Evolutionary conservation across 176 grass and related monocot genomes (phyloP), one percentile per base, ranked within the genome.

Genomic region (Saccharum officinarum): DNA sequence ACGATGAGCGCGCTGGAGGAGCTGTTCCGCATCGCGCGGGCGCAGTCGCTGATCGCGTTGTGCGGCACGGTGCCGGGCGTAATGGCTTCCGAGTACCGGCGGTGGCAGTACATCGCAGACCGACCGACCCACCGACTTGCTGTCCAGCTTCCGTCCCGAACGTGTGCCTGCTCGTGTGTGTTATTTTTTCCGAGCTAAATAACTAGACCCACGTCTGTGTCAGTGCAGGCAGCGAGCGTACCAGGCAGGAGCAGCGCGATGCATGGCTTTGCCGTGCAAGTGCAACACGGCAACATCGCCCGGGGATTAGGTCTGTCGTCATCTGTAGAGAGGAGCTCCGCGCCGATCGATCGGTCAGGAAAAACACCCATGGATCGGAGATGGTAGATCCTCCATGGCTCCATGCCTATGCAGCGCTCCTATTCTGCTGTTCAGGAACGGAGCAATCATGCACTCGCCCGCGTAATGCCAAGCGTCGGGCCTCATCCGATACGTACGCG

Each of bases 11-110:
- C 93, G 23, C 83, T 95, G 9, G 79, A 90, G 69, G 93, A 95
- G 82, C 79, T 92, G 40, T 92, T 55, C 87, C 73, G 54, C 12
- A 84, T 95, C 67, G 55, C 93, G 0, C 86, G 77, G 1, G 94
- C 89, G 0, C 86, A 91, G 84, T 67, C 91, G 47, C 76, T 93
- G 36, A 76, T 96, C 65, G 94, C 91, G 2, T 80, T 96, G 37
- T 91, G 89, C 44, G 89, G 94, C 54, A 96, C 94, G 10, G 84
- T 96, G 5, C 94, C 91, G 0, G 93, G 94, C 49, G 30, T 76
- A 31, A 55, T 55, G 25, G 55, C 46, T 2, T 36, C 7, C 47
- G 10, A 52, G 73, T 37, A 76, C 49, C 9, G 55, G 20, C 55
- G 55, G 55, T 7, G 22, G 57, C 1, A 28, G 28, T 60, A 57